Evolutionary conservation across 2,329 filamentous ascomycete species (phyloP), one percentile per base, ranked within the genome.

Genomic region (Ceratocystis ficicola): DNA sequence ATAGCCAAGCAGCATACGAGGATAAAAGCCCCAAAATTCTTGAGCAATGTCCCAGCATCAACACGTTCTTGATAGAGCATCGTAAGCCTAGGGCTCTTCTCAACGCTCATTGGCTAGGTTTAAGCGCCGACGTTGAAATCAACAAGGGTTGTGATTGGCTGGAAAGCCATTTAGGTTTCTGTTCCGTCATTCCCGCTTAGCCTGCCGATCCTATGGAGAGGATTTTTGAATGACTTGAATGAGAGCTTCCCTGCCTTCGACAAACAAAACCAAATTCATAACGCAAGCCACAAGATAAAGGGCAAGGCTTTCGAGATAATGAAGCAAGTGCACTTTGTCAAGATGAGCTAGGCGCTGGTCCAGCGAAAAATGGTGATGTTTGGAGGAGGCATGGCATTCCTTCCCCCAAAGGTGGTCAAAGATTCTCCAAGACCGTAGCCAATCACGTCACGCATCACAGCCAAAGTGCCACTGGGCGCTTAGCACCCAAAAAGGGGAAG

Each of bases 121-220:
- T 64, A 64, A 64, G 62, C 62, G 62, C 62, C 62, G 62, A 57
- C 48, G 46, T 64, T 52, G 32, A 64, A 64, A 5, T 25, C 12
- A n/a, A 52, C 62, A 36, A 50, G 62, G 62, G n/a, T n/a, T 55
- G 2, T 57, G 62, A 64, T 64, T 64, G 62, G 62, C 46, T 20
- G 30, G 17, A 32, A 30, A n/a, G 8, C 12, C 15, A 59, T 59
- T 59, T 59, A 32, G 52, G 28, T 32, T 59, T 59, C 17, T 17
- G 12, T 6, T 32, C 52, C 52, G 17, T 20, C 20, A 32, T 36
- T 59, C 28, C 52, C 52, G 52, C 52, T 32, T 30, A 30, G 17
- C 5, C 52, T 59, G 52, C 28, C 25, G 52, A 59, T 59, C 52
- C 52, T 59, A n/a, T 17, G 28, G 25, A 28, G 28, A 17, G 8